phyloP scores from a whole-genome alignment of 345 rosid genomes.

The Cardamine chenopodiifolia region DNA sequence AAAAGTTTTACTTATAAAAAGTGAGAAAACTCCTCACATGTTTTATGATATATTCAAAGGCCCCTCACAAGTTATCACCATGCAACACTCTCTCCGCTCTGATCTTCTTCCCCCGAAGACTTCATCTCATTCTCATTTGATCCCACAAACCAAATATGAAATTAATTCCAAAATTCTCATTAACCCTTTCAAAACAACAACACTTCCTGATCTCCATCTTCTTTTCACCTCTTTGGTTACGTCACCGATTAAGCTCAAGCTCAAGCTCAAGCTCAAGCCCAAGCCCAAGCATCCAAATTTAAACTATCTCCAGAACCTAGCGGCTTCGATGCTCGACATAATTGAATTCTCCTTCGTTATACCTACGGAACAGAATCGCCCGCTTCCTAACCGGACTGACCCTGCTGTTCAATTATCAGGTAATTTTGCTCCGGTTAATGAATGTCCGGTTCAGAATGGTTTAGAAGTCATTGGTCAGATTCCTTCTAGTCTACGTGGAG shows the following conservation, averaged over 20 bases:
- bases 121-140: slow-evolving; percentile 5
- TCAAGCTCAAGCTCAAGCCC: slow-evolving; percentile 13
- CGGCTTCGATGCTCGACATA: slow-evolving; percentile 58
- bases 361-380: slow-evolving; percentile 40
- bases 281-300: slow-evolving; percentile 39
- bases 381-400: slow-evolving; percentile 35
- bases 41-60: neutral
- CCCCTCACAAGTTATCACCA: slow-evolving; percentile 18
- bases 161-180: neutral
- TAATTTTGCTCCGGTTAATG: slow-evolving; percentile 75
- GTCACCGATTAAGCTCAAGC: slow-evolving; percentile 23
- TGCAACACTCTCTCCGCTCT: slow-evolving; percentile 40
- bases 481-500: slow-evolving; percentile 57
- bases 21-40: neutral
- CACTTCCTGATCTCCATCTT: slow-evolving; percentile 31
- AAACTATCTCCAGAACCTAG: slow-evolving; percentile 61
- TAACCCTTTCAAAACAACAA: slow-evolving; percentile 27
- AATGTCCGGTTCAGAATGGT: slow-evolving; percentile 59
- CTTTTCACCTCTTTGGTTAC: slow-evolving; percentile 24
- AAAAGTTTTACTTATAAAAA: slow-evolving; percentile 22
- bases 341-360: slow-evolving; percentile 57
- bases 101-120: slow-evolving; percentile 19
- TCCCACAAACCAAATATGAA: slow-evolving; percentile 22
- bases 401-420: slow-evolving; percentile 56
- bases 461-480: slow-evolving; percentile 58